phyloP scores from a whole-genome alignment of 352 stramenopile species.

The Phytophthora capsici region DNA sequence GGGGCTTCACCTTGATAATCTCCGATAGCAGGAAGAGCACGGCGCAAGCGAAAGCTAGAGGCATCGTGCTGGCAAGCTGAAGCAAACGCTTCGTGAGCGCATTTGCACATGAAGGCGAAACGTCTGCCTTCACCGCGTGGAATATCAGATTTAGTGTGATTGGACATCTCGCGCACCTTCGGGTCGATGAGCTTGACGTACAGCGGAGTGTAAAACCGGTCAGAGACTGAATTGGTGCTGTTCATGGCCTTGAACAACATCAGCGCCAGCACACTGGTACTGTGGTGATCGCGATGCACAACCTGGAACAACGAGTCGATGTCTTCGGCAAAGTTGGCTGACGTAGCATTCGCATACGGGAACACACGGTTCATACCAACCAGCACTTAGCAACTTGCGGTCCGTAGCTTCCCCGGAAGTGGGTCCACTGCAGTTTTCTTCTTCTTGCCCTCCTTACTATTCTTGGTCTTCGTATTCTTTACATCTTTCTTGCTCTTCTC shows the following conservation, averaged over 20 bases:
- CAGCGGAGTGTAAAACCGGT: conserved; percentile 97
- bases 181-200: conserved; percentile 95
- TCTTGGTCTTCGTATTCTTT: conserved; percentile 33
- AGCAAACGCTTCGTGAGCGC: conserved; percentile 96
- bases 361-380: conserved; percentile 98
- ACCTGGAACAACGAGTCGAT: conserved; percentile 85
- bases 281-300: conserved; percentile 87
- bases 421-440: conserved; percentile 31
- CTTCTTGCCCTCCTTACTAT: conserved; percentile 48
- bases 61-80: conserved; percentile 82
- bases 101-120: conserved; percentile 73
- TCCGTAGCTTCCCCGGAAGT: conserved; percentile 75
- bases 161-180: conserved; percentile 91
- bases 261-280: conserved; percentile 96
- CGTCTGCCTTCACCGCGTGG: conserved; percentile 96
- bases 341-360: conserved; percentile 90
- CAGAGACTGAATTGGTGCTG: conserved; percentile 87
- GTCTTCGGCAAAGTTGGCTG: conserved; percentile 73
- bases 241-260: conserved; percentile 94
- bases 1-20: conserved; percentile 88
- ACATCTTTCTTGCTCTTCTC: conserved; percentile 59
- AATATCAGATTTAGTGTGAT: conserved; percentile 99
- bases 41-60: conserved; percentile 91
- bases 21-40: conserved; percentile 96
- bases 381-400: conserved; percentile 93